phyloP scores from a whole-genome alignment of 2,329 filamentous ascomycete species.

The Monilinia fructicola region DNA sequence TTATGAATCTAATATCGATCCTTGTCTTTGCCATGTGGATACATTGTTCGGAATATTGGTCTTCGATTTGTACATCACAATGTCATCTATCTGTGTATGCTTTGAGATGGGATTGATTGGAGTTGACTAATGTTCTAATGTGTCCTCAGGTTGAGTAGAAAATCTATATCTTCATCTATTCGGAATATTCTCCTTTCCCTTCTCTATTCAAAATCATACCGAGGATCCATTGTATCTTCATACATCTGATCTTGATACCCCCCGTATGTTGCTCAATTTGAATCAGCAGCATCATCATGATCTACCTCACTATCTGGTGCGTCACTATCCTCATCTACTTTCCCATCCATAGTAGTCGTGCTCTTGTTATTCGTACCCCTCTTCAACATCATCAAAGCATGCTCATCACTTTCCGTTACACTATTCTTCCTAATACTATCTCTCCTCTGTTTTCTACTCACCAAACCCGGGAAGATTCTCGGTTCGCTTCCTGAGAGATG shows the following conservation, averaged over 20 bases:
- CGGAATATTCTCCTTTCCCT: no score
- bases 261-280: background rate
- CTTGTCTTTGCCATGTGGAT: no score
- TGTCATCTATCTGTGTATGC: no score
- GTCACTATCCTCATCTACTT: slow-evolving; percentile 15
- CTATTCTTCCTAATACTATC: slow-evolving; percentile 36
- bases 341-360: slow-evolving; percentile 12
- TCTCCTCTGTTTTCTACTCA: slow-evolving; percentile 45
- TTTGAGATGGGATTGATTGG: no score
- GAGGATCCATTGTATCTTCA: background rate
- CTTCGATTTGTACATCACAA: no score
- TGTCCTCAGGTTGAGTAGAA: no score
- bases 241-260: background rate
- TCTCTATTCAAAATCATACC: background rate
- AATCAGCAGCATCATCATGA: slow-evolving; percentile 12
- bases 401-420: slow-evolving; percentile 35
- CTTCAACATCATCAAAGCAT: slow-evolving; percentile 21
- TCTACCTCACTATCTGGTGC: background rate
- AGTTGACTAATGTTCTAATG: no score
- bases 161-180: no score
- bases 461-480: slow-evolving; percentile 69
- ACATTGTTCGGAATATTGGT: no score
- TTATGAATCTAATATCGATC: no score
- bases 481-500: slow-evolving; percentile 62
- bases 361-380: slow-evolving; percentile 1